Base-by-base conservation (phyloP, 495 filamentous ascomycete genomes). In the Aspergillus panamensis region DNA sequence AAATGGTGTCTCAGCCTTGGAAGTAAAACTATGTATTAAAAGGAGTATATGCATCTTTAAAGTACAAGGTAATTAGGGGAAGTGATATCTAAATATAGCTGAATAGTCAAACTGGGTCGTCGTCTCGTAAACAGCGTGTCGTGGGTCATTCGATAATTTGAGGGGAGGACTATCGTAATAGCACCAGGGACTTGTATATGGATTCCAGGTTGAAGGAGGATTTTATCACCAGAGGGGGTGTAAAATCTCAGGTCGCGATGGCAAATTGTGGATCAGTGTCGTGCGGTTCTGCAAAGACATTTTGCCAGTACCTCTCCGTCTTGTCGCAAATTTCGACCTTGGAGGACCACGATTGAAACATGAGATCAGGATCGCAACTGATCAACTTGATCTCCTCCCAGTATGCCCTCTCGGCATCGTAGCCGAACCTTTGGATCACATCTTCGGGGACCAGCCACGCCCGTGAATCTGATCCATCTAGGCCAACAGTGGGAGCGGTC, bases 301-400 rank as follows among this genome's bases (percentile, higher is more conserved):
- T 68, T 6, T 63, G 53, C 74, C 74, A 78, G 48, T 76, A 76
- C 29, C 64, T 63, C 35, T 74, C 66, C n/a, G 75, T 65, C 44
- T 58, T 71, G 17, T 65, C 48, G 58, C 76, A 78, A 6, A 75
- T 60, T 3, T 68, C 71, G 6, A 58, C 56, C 49, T 75, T 75
- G 32, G 66, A 52, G 33, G 66, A 51, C 76, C 76, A 80, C 1
- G 74, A 70, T 31, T 67, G 66, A 51, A 80, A 74, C 8, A 67
- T 55, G 1, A 55, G 61, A 37, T 77, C 73, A 1, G 72, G 68
- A 20, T 74, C 62, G 58, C 80, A 84, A 60, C 76, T 80, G 19
- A 79, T 68, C 63, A 69, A 72, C 51, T 73, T 73, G 44, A 81
- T 72, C 49, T 78, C 79, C 58, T 77, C 70, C 81, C 81, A 85